phyloP scores from a whole-genome alignment of 768 basidiomycete species.

The Amanita pseudoporphyria region DNA sequence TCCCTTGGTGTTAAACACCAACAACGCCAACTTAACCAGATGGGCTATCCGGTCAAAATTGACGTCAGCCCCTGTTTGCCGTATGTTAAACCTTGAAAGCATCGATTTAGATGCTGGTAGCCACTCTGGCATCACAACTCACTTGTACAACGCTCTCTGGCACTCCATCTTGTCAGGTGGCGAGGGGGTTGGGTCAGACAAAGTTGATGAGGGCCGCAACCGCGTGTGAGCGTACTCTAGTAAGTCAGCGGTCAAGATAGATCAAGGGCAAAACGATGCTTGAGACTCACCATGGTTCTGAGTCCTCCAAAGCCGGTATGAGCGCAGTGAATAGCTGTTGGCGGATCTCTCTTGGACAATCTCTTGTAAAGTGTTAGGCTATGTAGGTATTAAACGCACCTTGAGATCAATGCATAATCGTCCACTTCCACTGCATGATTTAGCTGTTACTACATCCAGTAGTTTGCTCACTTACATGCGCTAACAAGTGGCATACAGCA shows the following conservation, averaged over 20 bases:
- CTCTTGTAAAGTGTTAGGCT: conserved; percentile 31
- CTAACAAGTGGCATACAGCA: too few species aligned
- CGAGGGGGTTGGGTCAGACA: too few species aligned
- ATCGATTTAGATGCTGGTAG: not conserved
- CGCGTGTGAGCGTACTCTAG: conserved; percentile 78
- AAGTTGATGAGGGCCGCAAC: conserved; percentile 87
- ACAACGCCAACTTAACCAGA: conserved; percentile 80
- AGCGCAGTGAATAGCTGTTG: conserved; percentile 59
- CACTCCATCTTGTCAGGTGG: conserved; percentile 82
- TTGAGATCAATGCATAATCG: conserved; percentile 87
- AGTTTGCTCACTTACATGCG: conserved; percentile 16
- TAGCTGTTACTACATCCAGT: not conserved
- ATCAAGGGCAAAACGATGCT: not conserved
- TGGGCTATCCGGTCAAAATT: conserved; percentile 95
- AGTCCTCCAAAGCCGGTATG: conserved; percentile 65
- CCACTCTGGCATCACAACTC: conserved; percentile 14
- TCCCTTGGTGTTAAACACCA: conserved; percentile 84
- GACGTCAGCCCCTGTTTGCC: conserved; percentile 75
- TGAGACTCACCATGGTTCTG: conserved; percentile 51
- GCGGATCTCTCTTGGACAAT: conserved; percentile 64
- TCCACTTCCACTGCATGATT: conserved; percentile 37
- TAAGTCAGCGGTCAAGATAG: not conserved
- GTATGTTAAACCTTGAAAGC: conserved; percentile 70
- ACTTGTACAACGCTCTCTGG: conserved; percentile 80
- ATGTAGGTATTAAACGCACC: conserved; percentile 26